Percentiles rank a stretch among this genome's conserved stretches.
These are phyloP conservation scores for Xylariaceae sp. DNA, from an alignment of 2,329 filamentous ascomycete species.

Conservation along the genomic window DNA sequence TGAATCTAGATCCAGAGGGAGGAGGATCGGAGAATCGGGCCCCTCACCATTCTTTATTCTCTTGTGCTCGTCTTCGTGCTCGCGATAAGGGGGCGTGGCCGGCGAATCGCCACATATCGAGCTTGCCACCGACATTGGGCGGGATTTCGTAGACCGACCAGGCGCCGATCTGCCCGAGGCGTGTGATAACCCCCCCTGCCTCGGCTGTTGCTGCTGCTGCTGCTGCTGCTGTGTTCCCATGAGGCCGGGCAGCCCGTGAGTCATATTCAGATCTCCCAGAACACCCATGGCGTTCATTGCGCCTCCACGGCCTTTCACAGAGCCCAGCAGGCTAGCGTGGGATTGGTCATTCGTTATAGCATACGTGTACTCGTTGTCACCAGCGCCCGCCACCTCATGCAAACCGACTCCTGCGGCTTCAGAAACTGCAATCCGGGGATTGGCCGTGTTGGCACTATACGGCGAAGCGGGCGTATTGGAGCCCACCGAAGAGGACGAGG, in stretches of 20 bases:
- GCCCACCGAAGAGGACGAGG: slow-evolving; percentile 57
- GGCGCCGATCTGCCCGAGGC: slow-evolving; percentile 43
- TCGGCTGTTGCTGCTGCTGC: slow-evolving; percentile 17
- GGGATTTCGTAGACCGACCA: slow-evolving; percentile 39
- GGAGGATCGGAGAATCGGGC: slow-evolving; percentile 25
- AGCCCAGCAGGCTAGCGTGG: slow-evolving; percentile 37
- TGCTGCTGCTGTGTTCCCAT: slow-evolving; percentile 22
- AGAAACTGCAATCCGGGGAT: slow-evolving; percentile 55
- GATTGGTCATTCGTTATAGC: slow-evolving; percentile 40
- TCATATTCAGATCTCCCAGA: slow-evolving; percentile 15
- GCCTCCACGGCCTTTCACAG: slow-evolving; percentile 30
- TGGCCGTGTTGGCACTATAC: slow-evolving; percentile 51
- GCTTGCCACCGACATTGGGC: slow-evolving; percentile 54
- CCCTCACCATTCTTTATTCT: slow-evolving; percentile 54
- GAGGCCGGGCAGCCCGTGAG: slow-evolving; percentile 17
- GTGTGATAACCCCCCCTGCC: slow-evolving; percentile 43
- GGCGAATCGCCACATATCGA: slow-evolving; percentile 57
- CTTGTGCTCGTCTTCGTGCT: slow-evolving; percentile 42
- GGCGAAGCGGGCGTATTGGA: slow-evolving; percentile 59
- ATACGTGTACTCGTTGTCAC: slow-evolving; percentile 42
- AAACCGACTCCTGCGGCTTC: slow-evolving; percentile 47
- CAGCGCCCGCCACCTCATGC: slow-evolving; percentile 39
- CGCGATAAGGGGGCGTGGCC: slow-evolving; percentile 50
- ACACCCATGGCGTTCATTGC: slow-evolving; percentile 26
- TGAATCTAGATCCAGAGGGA: slow-evolving; percentile 15